Base-by-base conservation (phyloP, 768 basidiomycete species). In the Melanogaster broomeanus region DNA sequence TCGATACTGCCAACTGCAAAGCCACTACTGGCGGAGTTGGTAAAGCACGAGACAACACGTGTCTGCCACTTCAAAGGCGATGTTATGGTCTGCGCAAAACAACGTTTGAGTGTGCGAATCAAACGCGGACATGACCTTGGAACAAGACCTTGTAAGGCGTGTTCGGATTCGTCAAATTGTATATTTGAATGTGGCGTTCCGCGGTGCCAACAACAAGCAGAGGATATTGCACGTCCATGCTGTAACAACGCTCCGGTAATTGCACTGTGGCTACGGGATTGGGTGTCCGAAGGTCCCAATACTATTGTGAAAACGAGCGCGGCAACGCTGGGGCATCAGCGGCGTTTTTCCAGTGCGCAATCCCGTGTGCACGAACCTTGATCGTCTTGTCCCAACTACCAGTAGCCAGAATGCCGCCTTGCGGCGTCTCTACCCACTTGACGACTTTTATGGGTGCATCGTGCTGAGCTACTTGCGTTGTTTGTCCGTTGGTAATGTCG, bases 331-430 rank as follows among this genome's bases (percentile, higher is more conserved):
- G 40, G 41, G 30, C 41, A n/a, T 16, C 42, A 55, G 43, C 28
- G 12, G 5, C 37, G 8, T 15, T 25, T 24, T 21, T 49, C 27
- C 19, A 25, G 33, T 40, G 41, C 37, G 27, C 24, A 42, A 35
- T 30, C n/a, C 45, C 28, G 28, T 52, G 44, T 39, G 42, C 1
- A 57, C 53, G 3, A 58, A 94, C 95, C 79, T 94, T 96, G 65
- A 98, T 72, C 2, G 92, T 96, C 73, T 96, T 96, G 70, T 99
- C 96, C 97, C 97, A 99, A 47, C 93, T 93, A 10, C 94, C 97
- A 1, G 96, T 98, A 12, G 87, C 91, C 18, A 95, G 75, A 55
- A 95, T 84, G 13, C 90, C 83, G 31, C 81, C 80, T 55, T 80
- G 81, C 19, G 83, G 84, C 6, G 86, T 80, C 55, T 94, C 88